Base-by-base conservation (phyloP, 139 green algal genomes). In the Micractinium conductrix region DNA sequence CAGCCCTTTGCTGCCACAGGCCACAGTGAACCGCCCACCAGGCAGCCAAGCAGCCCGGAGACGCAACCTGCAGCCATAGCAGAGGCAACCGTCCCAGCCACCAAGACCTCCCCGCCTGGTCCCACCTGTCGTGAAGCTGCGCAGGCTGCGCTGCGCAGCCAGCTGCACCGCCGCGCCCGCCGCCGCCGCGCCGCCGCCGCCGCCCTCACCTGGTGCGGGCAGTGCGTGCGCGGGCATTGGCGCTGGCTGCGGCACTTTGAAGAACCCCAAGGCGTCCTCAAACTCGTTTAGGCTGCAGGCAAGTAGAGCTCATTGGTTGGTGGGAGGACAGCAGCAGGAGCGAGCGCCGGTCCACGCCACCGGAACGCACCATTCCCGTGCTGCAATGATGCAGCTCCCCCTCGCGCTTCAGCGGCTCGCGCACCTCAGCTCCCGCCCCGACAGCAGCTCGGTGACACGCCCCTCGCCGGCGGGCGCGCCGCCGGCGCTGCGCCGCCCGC, bases 241-340 rank as follows among this genome's bases (percentile, higher is more conserved):
- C 4, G 65, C 37, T 4, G 67, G 79, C 79, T 69, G 45, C 6
- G 65, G 67, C 65, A 62, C 45, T 24, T 74, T 78, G 42, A 84
- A 84, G 9, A 78, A 84, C 10, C 78, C 89, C 62, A 93, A 65
- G 0, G 80, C 60, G 5, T 72, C 70, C 37, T 93, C 88, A 86
- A 93, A 93, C 71, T 93, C 83, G 22, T 85, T 74, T 74, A 91
- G 38, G 40, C 75, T 87, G 76, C 55, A 48, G 58, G 28, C 33
- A 40, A n/a, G n/a, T n/a, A n/a, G 48, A 14, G 48, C 55, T 65
- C 21, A 26, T 8, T n/a, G 55, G 55, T 30, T 19, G 5, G 16
- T n/a, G 55, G 17, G 16, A 33, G 16, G 16, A 65, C 17, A 26
- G 21, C 55, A 65, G 48, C 55, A n/a, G n/a, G n/a, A n/a, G n/a